Base-by-base conservation (phyloP, 2,329 filamentous ascomycete genomes). In the Xylariaceae sp. region DNA sequence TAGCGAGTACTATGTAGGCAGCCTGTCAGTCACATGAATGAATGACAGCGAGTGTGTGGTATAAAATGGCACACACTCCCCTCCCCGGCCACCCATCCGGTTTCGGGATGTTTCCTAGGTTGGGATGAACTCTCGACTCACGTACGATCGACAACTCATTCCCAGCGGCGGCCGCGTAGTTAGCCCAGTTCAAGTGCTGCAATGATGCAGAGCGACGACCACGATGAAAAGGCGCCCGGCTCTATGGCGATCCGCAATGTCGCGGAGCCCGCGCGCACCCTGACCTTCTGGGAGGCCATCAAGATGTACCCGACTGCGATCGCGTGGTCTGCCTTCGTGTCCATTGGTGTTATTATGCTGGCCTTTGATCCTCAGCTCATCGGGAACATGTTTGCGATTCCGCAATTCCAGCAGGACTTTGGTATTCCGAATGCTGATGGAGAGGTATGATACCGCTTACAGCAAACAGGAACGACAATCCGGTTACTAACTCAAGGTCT, bases 321-420 rank as follows among this genome's bases (percentile, higher is more conserved):
- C 26, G 70, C 65, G 12, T 85, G 81, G 82, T 81, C 79, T 6
- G 71, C 76, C 42, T 83, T 81, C 62, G 80, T 85, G 59, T 81
- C 78, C 3, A 69, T 83, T 2, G 80, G 80, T 5, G 78, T 84
- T 39, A 79, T 84, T 59, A 84, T 84, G 80, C 67, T 78, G 42
- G 81, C 81, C 3, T 87, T 86, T 62, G 83, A 86, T 64, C 80
- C 81, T 0, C 83, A 86, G 65, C 75, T 87, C 7, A 74, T 86
- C 19, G 81, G 81, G 29, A 83, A 83, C 57, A 74, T 87, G 51
- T 85, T 81, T 47, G 68, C 68, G 11, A 68, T 69, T 53, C 67
- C 68, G 8, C 67, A 70, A 50, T 70, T 70, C 51, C 64, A 69
- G 50, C 66, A 65, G 46, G 68, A 69, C 34, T 70, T 70, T 49